Conservation (phyloP, 2,329 filamentous ascomycete genomes). For the Sclerotinia minor region DNA sequence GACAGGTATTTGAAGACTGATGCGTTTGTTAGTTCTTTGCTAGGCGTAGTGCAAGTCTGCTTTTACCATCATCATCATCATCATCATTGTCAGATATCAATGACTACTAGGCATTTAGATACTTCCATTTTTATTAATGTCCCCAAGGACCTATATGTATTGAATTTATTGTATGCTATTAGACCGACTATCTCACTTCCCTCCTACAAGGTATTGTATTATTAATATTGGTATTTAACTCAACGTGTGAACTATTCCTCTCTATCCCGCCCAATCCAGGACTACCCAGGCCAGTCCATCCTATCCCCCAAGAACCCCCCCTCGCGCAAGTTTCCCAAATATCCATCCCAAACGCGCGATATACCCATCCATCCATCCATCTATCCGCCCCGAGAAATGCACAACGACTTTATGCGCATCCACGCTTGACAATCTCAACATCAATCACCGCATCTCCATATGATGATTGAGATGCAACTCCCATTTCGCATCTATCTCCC, state of each 20-base stretch:
- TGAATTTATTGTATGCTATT: constrained; percentile 6
- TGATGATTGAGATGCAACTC: background rate
- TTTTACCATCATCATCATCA: too few species aligned
- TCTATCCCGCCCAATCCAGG: background rate
- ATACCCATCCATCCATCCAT: background rate
- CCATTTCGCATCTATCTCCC: background rate
- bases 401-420: background rate
- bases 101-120: too few species aligned
- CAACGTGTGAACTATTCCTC: background rate
- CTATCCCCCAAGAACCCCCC: background rate
- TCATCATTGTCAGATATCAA: too few species aligned
- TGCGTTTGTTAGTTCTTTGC: too few species aligned
- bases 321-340: background rate
- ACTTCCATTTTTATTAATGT: too few species aligned
- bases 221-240: constrained; percentile 7
- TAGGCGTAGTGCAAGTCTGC: too few species aligned
- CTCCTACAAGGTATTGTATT: background rate
- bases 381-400: background rate
- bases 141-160: background rate
- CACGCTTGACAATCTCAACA: background rate
- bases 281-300: background rate
- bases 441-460: background rate
- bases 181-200: background rate
- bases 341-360: constrained; percentile 12
- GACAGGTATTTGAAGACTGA: too few species aligned